Evolutionary conservation across 441 rosid genomes (phyloP), one percentile per base, ranked within the genome.

Genomic region (Gossypium gossypioides): DNA sequence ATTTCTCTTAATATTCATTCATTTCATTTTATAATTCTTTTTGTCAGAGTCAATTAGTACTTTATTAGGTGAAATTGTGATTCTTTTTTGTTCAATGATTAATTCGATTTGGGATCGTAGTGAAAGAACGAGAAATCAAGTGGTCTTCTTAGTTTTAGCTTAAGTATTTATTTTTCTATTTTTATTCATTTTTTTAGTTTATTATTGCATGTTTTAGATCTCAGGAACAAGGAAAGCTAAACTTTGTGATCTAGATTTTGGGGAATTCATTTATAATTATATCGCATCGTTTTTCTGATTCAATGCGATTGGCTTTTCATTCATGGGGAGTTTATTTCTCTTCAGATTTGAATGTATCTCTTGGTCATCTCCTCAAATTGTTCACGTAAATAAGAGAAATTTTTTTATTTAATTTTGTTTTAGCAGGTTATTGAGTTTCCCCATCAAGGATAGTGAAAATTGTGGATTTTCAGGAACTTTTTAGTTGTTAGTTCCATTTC

Each of bases 371-470:
- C 61, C 40, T 3, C 57, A 66, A 66, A 12, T 66, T 24, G 29
- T 55, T 56, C 21, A 5, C 22, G 12, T 9, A 55, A 19, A 52
- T 21, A 16, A 7, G 16, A 37, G 1, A 34, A 32, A 21, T 56
- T 18, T 27, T 58, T 18, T 40, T 37, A 16, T 62, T 74, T 74
- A 16, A 27, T 72, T 72, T 32, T 12, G 22, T 55, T 78, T 66
- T 42, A 13, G 66, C 74, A 65, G 79, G 73, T 81, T 70, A 1
- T 58, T 79, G 78, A 67, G 34, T 68, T 71, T 70, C 29, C 29
- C 37, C 3, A 2, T 46, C 68, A 50, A 51, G 61, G 75, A 44
- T 74, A 29, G 48, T 69, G 69, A 75, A 74, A 61, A 19, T 72
- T 59, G 74, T 48, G 48, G 81, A 72, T 73, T 69, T 80, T 75